Conservation (phyloP, 1,139 yeast genomes). For the Torulaspora pretoriensis region DNA sequence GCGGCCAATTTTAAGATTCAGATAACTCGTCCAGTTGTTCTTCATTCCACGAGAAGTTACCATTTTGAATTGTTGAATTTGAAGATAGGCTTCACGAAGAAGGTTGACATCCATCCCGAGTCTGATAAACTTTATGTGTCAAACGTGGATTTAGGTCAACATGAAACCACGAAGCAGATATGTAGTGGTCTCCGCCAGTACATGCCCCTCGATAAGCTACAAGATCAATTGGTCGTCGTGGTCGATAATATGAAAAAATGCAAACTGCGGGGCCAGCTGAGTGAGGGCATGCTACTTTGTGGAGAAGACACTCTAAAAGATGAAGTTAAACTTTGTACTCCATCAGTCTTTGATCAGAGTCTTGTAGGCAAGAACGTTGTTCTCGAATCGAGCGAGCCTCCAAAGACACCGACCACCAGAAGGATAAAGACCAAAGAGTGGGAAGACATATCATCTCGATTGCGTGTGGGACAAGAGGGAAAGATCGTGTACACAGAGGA, state of each 20-base stretch:
- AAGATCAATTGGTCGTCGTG: constrained; percentile 19
- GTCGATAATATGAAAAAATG: constrained; percentile 26
- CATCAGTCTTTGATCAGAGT: constrained; percentile 4
- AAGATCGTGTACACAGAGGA: constrained; percentile 16
- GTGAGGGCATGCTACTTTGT: constrained; percentile 27
- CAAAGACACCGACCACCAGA: constrained; percentile 10
- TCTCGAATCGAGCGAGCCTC: constrained; percentile 5
- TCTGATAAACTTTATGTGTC: constrained; percentile 25
- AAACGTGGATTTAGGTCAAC: constrained; percentile 15
- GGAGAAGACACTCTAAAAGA: constrained; percentile 15
- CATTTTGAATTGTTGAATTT: constrained; percentile 18
- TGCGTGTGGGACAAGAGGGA: constrained; percentile 12
- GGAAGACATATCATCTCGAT: constrained; percentile 20
- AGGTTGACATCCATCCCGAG: constrained; percentile 19
- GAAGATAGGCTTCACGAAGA: constrained; percentile 18
- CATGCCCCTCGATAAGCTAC: constrained; percentile 14
- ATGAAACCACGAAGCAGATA: constrained; percentile 16
- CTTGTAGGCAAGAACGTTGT: constrained; percentile 19
- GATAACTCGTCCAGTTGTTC: neutral
- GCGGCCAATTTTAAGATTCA: neutral
- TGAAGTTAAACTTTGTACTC: constrained; percentile 16
- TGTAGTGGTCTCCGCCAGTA: constrained; percentile 23
- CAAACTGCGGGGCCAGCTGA: constrained; percentile 24
- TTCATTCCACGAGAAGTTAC: neutral
- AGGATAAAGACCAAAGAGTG: constrained; percentile 21